Evolutionary conservation across 75 land plant genomes (phyloP), one percentile per base, ranked within the genome.

Genomic region (Adiantum capillusveneris): DNA sequence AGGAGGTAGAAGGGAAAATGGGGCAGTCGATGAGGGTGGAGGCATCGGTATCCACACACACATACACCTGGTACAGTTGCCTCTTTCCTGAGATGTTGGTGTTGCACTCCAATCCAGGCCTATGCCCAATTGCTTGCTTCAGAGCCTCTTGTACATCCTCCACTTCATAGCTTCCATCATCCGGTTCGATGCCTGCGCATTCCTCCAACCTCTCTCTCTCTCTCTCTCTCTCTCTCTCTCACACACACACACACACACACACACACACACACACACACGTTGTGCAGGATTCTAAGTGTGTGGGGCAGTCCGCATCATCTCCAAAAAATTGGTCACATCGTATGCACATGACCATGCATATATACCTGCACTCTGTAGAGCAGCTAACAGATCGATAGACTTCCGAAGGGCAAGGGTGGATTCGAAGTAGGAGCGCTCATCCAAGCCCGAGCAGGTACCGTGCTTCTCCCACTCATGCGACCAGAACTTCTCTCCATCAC

Each of bases 401-500:
- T 74, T 45, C 31, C 72, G 64, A 19, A 90, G 70, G 37, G 57
- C 13, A 1, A 86, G 80, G 2, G 87, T 67, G 0, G 78, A 11
- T 21, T 65, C 17, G 37, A 90, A 90, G 62, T 90, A 90, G 17
- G 50, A 44, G 36, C 65, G 77, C 48, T 90, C 70, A 30, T 63
- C 67, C n/a, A 85, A 67, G 13, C 73, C 72, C 0, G 84, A 75
- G 74, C 96, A 90, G 1, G 87, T 90, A 26, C 96, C 96, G 34
- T 90, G 96, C 79, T 86, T 90, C 1, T 74, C 62, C 96, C 92
- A 86, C 52, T 90, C 91, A 56, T 90, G 96, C 1, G 52, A 22
- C 96, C 96, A 86, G 59, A 90, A 86, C 7, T 31, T 43, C 0
- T 28, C 6, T 16, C 84, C 79, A 54, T 68, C 56, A 54, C 76